Conservation (phyloP, 2,329 filamentous ascomycete species). For the Cercospora beticola region DNA sequence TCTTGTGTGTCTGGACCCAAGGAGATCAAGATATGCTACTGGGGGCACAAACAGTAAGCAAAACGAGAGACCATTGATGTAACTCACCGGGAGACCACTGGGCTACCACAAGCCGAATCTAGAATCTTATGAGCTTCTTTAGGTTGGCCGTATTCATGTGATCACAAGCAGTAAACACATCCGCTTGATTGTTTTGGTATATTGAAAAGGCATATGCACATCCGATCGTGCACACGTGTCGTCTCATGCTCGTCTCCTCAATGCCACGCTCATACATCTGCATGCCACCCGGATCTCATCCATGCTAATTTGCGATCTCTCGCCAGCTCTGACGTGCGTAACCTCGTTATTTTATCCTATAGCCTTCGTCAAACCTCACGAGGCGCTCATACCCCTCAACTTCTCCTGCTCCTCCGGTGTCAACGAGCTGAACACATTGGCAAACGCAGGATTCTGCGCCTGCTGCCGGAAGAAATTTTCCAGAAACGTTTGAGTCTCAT, state of each 20-base stretch:
- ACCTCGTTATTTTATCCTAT: background rate
- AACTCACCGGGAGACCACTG: too few species aligned
- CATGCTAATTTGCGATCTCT: background rate
- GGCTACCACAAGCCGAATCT: background rate
- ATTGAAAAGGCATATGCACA: background rate
- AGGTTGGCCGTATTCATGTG: background rate
- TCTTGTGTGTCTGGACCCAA: background rate
- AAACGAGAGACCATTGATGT: too few species aligned
- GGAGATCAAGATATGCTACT: background rate
- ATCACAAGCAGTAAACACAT: background rate
- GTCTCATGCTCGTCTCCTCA: background rate
- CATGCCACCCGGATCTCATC: background rate
- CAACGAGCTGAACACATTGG: conserved; percentile 55
- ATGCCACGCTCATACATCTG: background rate
- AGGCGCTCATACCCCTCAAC: conserved; percentile 41
- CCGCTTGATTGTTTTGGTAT: background rate
- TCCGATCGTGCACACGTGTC: background rate
- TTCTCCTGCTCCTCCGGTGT: conserved; percentile 56
- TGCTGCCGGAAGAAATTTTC: conserved; percentile 72
- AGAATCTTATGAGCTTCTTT: too few species aligned
- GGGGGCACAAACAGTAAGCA: background rate
- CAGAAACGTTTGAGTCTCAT: conserved; percentile 85
- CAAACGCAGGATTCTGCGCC: conserved; percentile 55
- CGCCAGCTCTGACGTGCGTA: background rate
- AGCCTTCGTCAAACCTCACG: background rate